Percentiles rank a stretch among this genome's conserved stretches.
phyloP scores from a whole-genome alignment of 257 asterid genomes.

The Hygrophila difformis region DNA sequence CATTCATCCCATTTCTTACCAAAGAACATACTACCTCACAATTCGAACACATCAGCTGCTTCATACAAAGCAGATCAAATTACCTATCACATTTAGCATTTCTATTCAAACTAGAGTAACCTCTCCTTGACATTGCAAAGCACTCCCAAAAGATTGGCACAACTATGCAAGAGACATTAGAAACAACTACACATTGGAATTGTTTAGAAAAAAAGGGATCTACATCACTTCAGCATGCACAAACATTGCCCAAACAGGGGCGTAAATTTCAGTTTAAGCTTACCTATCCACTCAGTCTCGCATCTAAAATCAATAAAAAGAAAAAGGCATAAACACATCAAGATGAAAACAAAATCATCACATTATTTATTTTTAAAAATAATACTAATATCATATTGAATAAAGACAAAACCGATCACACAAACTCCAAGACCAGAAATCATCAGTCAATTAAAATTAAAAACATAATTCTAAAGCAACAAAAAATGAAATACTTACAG shows the following conservation, averaged over 20 bases:
- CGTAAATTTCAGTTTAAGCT: not conserved
- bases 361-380: not conserved
- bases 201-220: too few relatives aligned
- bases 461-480: not conserved
- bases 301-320: not conserved
- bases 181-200: not conserved
- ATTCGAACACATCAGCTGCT: not conserved
- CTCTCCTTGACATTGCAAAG: too few relatives aligned
- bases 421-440: conserved; percentile 1
- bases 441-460: not conserved
- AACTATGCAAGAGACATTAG: too few relatives aligned
- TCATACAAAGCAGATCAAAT: not conserved
- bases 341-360: too few relatives aligned
- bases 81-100: too few relatives aligned
- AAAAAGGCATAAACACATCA: not conserved
- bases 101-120: too few relatives aligned
- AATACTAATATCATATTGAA: not conserved
- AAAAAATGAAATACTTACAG: conserved; percentile 30
- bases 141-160: not conserved
- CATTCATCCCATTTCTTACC: not conserved
- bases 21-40: not conserved
- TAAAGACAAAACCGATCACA: not conserved
- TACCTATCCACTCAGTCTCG: not conserved
- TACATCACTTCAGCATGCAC: too few relatives aligned
- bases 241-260: not conserved